These are phyloP conservation scores for Colletotrichum lupini DNA, from an alignment of 2,329 filamentous ascomycete genomes.

Conservation along the genomic window DNA sequence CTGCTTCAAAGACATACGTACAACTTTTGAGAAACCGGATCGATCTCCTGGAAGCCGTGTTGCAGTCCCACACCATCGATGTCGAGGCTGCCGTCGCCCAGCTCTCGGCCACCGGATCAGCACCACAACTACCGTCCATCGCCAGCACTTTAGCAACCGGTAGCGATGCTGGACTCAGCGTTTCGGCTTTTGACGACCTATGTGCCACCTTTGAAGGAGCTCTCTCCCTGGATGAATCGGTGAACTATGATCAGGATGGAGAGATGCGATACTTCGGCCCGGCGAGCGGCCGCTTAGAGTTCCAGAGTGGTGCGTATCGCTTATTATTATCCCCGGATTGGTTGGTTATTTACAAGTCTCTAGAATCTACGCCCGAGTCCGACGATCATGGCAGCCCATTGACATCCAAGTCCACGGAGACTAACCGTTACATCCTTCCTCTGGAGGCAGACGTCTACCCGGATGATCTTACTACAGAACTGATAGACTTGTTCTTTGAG, in stretches of 20 bases:
- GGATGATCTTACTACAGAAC: slow-evolving; percentile 42
- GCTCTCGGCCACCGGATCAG: slow-evolving; percentile 5
- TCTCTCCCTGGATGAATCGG: slow-evolving; percentile 47
- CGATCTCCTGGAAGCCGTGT: slow-evolving; percentile 43
- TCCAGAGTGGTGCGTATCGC: slow-evolving; percentile 34
- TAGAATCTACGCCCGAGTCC: slow-evolving; percentile 21
- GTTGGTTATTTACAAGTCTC: neutral
- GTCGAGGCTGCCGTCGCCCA: slow-evolving; percentile 40
- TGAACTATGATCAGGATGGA: slow-evolving; percentile 48
- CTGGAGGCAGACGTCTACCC: slow-evolving; percentile 19
- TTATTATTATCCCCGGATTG: neutral
- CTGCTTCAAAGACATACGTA: slow-evolving; percentile 48
- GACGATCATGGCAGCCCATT: slow-evolving; percentile 13
- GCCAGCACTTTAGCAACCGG: slow-evolving; percentile 18
- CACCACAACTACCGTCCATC: slow-evolving; percentile 14
- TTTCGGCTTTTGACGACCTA: slow-evolving; percentile 15
- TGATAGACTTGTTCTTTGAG: slow-evolving; percentile 48
- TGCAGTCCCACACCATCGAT: slow-evolving; percentile 45
- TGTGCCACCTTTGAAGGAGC: slow-evolving; percentile 43
- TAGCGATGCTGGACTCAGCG: slow-evolving; percentile 24
- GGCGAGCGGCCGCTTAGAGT: slow-evolving; percentile 48
- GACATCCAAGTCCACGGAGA: slow-evolving; percentile 8
- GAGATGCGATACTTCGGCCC: slow-evolving; percentile 50
- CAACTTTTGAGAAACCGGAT: slow-evolving; percentile 47
- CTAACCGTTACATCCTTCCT: slow-evolving; percentile 27